Percentiles rank a stretch among this genome's conserved stretches.
These are phyloP conservation scores for Fusarium mexicanum DNA, from an alignment of 2,329 filamentous ascomycete genomes.

Conservation along the genomic window DNA sequence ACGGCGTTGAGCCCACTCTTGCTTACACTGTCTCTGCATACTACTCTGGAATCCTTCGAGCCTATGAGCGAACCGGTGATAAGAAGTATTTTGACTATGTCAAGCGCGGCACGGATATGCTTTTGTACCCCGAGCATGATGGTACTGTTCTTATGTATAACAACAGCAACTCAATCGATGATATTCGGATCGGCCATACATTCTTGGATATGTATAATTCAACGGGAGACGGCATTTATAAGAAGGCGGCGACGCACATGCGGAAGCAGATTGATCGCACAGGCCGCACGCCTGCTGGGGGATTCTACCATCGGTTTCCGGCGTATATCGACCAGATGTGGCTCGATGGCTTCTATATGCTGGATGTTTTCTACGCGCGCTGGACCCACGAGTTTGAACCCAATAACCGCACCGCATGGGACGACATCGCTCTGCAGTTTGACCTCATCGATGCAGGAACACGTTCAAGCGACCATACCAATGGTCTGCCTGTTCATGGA, in stretches of 20 bases:
- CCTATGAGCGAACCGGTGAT: slow-evolving; percentile 36
- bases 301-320: slow-evolving; percentile 61
- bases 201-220: slow-evolving; percentile 30
- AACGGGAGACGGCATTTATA: slow-evolving; percentile 26
- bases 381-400: slow-evolving; percentile 51
- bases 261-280: slow-evolving; percentile 26
- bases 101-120: slow-evolving; percentile 36
- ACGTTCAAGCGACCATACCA: slow-evolving; percentile 45
- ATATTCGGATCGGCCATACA: slow-evolving; percentile 27
- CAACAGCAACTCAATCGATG: slow-evolving; percentile 29
- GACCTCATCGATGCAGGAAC: slow-evolving; percentile 56
- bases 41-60: slow-evolving; percentile 24
- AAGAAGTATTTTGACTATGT: slow-evolving; percentile 39
- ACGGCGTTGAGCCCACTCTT: slow-evolving; percentile 40
- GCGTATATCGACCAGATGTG: slow-evolving; percentile 65
- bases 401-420: slow-evolving; percentile 51
- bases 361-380: slow-evolving; percentile 54
- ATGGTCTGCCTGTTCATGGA: slow-evolving; percentile 60
- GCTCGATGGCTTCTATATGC: slow-evolving; percentile 65
- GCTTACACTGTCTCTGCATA: slow-evolving; percentile 38
- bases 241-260: slow-evolving; percentile 21
- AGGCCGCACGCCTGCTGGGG: slow-evolving; percentile 56
- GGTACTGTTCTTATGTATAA: slow-evolving; percentile 35
- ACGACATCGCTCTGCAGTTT: slow-evolving; percentile 57
- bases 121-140: slow-evolving; percentile 36